Evolutionary conservation across 768 basidiomycete species (phyloP), one percentile per base, ranked within the genome.

Genomic region (Leccinellum albellum): DNA sequence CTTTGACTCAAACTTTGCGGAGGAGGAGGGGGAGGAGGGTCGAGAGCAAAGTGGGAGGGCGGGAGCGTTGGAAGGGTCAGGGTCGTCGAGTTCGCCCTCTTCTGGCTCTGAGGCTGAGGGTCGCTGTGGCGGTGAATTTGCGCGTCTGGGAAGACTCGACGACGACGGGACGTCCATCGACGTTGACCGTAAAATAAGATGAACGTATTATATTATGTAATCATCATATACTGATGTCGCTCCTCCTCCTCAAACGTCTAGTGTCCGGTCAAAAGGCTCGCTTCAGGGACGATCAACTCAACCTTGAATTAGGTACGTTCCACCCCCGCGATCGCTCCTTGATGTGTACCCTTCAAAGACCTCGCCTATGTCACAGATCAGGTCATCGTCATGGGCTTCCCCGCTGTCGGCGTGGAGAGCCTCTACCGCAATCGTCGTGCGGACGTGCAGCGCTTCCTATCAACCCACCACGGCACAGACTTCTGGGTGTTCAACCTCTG

Each of bases 401-500:
- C 93, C 1, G 91, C 93, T 0, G 73, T 78, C 1, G 93, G 93
- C 0, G 64, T 94, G 1, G 91, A 91, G 63, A 80, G 86, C 2
- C 68, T 89, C 40, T 96, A 96, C 63, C 80, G 93, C 44, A 96
- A 96, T 66, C 79, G 77, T 32, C 77, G 88, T 35, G 82, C 86
- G 26, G 89, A 94, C 65, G 88, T 86, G 2, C 84, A 85, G 61
- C 79, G 78, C 40, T 93, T 94, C 69, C 77, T 94, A 6, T 84
- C 89, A 26, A 75, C 83, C 53, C 77, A 86, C 47, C 91, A 94
- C 64, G 82, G 83, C 5, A 79, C 84, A 64, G 85, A 91, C 64
- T 94, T 83, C 68, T 89, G 91, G 86, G 82, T 94, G 10, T 94
- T 91, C 79, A 94, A 96, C 70, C 85, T 94, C 57, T 94, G 92